phyloP scores from a whole-genome alignment of 257 asterid genomes.

The Anisodus acutangulus region DNA sequence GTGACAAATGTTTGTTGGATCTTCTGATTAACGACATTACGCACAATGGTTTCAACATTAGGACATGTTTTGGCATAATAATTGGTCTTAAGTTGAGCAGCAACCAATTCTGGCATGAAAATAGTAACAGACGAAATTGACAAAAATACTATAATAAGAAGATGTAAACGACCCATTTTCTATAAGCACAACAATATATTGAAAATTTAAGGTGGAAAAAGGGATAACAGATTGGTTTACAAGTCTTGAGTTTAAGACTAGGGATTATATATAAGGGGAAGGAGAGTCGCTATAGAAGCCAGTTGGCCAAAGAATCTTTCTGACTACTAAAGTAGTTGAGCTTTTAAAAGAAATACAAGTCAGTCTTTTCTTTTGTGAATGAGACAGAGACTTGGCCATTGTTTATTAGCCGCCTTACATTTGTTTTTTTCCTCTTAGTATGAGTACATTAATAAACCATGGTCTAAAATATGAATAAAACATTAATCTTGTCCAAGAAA shows the following conservation, averaged over 20 bases:
- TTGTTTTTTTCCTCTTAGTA: neutral
- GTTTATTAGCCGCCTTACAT: constrained; percentile 26
- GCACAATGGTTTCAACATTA: constrained; percentile 67
- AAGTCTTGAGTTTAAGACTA: neutral
- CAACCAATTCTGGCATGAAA: constrained; percentile 37
- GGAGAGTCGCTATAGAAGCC: neutral
- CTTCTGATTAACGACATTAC: constrained; percentile 52
- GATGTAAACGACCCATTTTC: constrained; percentile 30
- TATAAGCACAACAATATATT: constrained; percentile 23
- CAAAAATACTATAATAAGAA: neutral
- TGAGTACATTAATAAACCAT: neutral
- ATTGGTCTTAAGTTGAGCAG: constrained; percentile 57
- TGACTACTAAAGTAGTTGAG: constrained; percentile 1
- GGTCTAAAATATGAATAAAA: neutral
- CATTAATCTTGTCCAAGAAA: neutral
- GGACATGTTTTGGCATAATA: constrained; percentile 66
- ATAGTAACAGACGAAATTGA: constrained; percentile 35
- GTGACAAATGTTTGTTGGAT: constrained; percentile 66
- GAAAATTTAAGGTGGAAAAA: neutral
- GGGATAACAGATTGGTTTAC: constrained; percentile 39
- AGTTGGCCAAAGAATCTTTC: constrained; percentile 20
- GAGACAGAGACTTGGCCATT: neutral
- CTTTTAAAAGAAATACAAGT: neutral
- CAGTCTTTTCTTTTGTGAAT: constrained; percentile 12
- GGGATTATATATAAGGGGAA: neutral